Percentiles rank a stretch among this genome's conserved stretches.
phyloP scores from a whole-genome alignment of 2,329 filamentous ascomycete genomes.

The Neobulgaria alba region DNA sequence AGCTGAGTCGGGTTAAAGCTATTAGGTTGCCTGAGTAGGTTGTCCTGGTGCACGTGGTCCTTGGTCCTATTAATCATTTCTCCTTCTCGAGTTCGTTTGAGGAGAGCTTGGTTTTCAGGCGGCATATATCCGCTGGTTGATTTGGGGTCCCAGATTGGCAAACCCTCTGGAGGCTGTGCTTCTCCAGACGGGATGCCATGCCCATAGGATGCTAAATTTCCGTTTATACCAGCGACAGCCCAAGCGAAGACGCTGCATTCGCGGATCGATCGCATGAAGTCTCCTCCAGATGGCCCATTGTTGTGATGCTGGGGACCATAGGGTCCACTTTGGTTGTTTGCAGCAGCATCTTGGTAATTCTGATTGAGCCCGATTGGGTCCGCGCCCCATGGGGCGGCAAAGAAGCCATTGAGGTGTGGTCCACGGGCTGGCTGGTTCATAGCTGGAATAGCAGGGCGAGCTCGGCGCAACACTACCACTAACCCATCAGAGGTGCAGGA shows the following conservation, averaged over 20 bases:
- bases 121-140: slow-evolving; percentile 27
- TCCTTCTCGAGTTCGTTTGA: slow-evolving; percentile 13
- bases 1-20: too few relatives aligned
- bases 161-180: slow-evolving; percentile 49
- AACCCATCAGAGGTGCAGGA: slow-evolving; percentile 85
- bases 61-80: slow-evolving; percentile 14
- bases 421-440: slow-evolving; percentile 39
- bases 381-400: slow-evolving; percentile 71
- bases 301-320: slow-evolving; percentile 35
- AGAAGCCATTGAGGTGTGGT: slow-evolving; percentile 53
- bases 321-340: slow-evolving; percentile 34
- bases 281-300: slow-evolving; percentile 47
- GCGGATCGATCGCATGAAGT: slow-evolving; percentile 68
- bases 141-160: slow-evolving; percentile 50
- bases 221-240: slow-evolving; percentile 74
- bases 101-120: slow-evolving; percentile 30
- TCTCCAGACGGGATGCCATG: slow-evolving; percentile 46
- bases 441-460: slow-evolving; percentile 62
- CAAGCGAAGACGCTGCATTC: slow-evolving; percentile 86
- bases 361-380: slow-evolving; percentile 47
- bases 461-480: slow-evolving; percentile 70
- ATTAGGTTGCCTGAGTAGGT: too few relatives aligned
- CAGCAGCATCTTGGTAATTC: slow-evolving; percentile 31
- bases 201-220: slow-evolving; percentile 56
- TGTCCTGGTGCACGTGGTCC: too few relatives aligned